phyloP scores from a whole-genome alignment of 495 filamentous ascomycete genomes.

The Xylaria flabelliformis region DNA sequence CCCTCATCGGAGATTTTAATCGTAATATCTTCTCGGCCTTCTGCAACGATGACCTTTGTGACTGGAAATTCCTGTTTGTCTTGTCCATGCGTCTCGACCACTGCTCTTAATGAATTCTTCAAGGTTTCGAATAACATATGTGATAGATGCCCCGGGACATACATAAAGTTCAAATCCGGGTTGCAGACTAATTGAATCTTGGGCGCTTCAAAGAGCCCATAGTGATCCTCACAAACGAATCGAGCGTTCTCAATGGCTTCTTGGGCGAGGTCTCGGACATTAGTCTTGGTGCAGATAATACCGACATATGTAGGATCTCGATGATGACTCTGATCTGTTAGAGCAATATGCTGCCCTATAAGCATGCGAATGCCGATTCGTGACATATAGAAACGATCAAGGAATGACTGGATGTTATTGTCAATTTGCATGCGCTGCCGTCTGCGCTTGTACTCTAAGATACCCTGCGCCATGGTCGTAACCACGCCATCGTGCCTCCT shows the following conservation, averaged over 20 bases:
- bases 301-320: conserved; percentile 93
- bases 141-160: conserved; percentile 94
- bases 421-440: conserved; percentile 98
- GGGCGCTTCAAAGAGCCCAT: conserved; percentile 95
- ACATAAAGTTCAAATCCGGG: conserved; percentile 96
- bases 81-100: conserved; percentile 93
- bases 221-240: conserved; percentile 98
- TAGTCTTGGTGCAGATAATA: conserved; percentile 98
- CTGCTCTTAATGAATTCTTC: conserved; percentile 96
- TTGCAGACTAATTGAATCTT: conserved; percentile 96
- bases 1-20: conserved; percentile 98
- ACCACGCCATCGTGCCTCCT: conserved; percentile 95
- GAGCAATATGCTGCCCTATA: conserved; percentile 95
- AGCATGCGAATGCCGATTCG: conserved; percentile 99
- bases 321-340: conserved; percentile 88
- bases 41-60: conserved; percentile 95
- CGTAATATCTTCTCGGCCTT: conserved; percentile 97
- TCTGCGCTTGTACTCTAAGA: conserved; percentile 95
- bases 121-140: conserved; percentile 99
- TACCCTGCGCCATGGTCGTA: conserved; percentile 93
- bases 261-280: conserved; percentile 91
- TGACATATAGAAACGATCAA: conserved; percentile 99
- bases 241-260: conserved; percentile 98
- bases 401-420: conserved; percentile 91
- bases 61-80: conserved; percentile 96